These are phyloP conservation scores for Eimeria maxima DNA, from an alignment of 169 alveolate genomes.

Conservation along the genomic window DNA sequence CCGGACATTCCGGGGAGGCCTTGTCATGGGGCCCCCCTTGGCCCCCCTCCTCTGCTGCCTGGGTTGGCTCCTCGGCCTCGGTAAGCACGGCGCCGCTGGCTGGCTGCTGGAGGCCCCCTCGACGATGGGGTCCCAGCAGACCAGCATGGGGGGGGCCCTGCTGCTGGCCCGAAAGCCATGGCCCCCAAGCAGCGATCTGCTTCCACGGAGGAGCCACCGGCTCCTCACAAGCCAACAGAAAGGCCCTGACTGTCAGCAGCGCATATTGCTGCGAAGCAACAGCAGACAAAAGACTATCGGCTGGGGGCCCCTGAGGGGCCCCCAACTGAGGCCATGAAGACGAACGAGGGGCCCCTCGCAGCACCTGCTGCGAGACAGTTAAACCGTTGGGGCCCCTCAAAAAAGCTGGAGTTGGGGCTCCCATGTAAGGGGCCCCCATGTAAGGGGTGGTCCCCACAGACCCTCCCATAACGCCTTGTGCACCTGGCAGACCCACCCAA, in stretches of 20 bases:
- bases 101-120: not conserved
- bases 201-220: constrained; percentile 29
- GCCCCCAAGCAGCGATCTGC: constrained; percentile 33
- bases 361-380: not conserved
- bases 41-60: constrained; percentile 7
- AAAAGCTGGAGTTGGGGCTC: not conserved
- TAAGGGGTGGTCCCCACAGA: constrained; percentile 13
- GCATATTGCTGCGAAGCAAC: constrained; percentile 27
- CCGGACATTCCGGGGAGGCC: not conserved
- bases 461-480: not conserved
- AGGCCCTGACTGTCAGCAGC: constrained; percentile 33
- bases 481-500: not conserved
- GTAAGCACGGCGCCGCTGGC: not conserved
- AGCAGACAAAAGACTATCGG: constrained; percentile 3
- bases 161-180: constrained; percentile 51
- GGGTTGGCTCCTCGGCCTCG: constrained; percentile 7
- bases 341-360: constrained; percentile 1
- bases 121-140: not conserved
- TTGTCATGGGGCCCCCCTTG: not conserved
- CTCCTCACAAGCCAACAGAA: constrained; percentile 27
- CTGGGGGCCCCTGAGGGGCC: constrained; percentile 20
- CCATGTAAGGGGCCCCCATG: not conserved
- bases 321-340: not conserved
- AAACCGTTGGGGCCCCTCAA: constrained; percentile 24
- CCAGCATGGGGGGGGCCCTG: constrained; percentile 34